Evolutionary conservation across 768 basidiomycete genomes (phyloP), one percentile per base, ranked within the genome.

Genomic region (Boletus bicolor): DNA sequence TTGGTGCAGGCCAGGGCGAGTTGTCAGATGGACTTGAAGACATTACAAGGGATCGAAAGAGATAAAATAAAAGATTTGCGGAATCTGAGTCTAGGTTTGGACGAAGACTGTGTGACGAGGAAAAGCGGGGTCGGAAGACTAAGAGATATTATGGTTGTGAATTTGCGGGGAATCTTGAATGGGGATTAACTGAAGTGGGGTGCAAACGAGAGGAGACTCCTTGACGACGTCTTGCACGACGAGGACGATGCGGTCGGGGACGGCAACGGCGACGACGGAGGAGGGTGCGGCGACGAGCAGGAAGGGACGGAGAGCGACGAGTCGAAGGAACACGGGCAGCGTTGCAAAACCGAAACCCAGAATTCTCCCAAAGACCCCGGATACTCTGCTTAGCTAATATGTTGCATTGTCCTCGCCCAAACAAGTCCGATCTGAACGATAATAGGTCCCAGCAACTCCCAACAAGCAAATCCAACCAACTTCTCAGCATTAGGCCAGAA

Each of bases 1-100:
- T 83, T 66, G 67, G 72, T 11, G 56, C 57, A 36, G 82, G 83
- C 80, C 79, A 80, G 49, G 73, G 78, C 44, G 60, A 65, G 54
- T 72, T 64, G 62, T 71, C 56, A 21, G 65, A 66, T 15, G 71
- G 64, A 55, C 68, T 65, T 44, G 70, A 57, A 43, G 72, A 47
- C 79, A 82, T 82, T 63, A 62, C 43, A 48, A 47, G 26, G 56
- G 60, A 65, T 60, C 62, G 60, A 55, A 55, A 54, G 62, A 62
- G 62, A 57, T 62, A 62, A 55, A 68, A 45, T 65, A 60, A 47
- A 44, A 50, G 58, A 55, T 58, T 39, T 58, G 53, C 19, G 44
- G 37, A 43, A 41, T 28, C 14, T 1, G 53, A 32, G 60, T 69
- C 69, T 66, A 66, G 55, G 55, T 19, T 52, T 54, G 62, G 55